Percentiles rank a stretch among this genome's conserved stretches.
phyloP scores from a whole-genome alignment of 2,329 filamentous ascomycete species.

The Gremmenia infestans region DNA sequence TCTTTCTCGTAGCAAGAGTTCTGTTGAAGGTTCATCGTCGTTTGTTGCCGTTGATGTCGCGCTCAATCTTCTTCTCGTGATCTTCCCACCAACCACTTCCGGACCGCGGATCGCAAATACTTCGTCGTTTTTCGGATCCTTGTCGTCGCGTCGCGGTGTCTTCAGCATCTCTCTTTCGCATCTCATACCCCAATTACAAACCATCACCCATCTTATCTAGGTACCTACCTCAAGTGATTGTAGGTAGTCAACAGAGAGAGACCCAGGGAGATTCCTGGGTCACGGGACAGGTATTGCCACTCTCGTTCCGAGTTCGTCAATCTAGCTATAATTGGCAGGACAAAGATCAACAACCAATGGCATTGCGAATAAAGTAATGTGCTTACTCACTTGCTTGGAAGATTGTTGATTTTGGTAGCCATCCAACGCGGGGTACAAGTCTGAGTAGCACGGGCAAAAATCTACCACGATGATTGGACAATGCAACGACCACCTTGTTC shows the following conservation, averaged over 20 bases:
- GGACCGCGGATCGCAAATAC: no score
- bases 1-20: background rate
- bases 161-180: background rate
- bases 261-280: no score
- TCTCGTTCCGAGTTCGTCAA: no score
- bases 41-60: background rate
- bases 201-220: background rate
- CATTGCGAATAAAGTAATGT: background rate
- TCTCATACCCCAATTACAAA: background rate
- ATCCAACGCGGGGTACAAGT: background rate
- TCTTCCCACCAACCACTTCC: background rate
- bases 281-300: no score
- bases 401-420: constrained; percentile 1
- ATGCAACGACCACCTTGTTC: no score
- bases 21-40: background rate
- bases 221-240: background rate
- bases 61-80: constrained; percentile 5
- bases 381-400: background rate
- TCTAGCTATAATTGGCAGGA: constrained; percentile 6
- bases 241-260: background rate
- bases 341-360: background rate
- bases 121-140: background rate
- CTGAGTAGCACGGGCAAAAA: constrained; percentile 9
- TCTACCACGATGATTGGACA: constrained; percentile 5
- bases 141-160: background rate